Base-by-base conservation (phyloP, 805 yeast genomes). In the Saccharomycopsis javanensis region DNA sequence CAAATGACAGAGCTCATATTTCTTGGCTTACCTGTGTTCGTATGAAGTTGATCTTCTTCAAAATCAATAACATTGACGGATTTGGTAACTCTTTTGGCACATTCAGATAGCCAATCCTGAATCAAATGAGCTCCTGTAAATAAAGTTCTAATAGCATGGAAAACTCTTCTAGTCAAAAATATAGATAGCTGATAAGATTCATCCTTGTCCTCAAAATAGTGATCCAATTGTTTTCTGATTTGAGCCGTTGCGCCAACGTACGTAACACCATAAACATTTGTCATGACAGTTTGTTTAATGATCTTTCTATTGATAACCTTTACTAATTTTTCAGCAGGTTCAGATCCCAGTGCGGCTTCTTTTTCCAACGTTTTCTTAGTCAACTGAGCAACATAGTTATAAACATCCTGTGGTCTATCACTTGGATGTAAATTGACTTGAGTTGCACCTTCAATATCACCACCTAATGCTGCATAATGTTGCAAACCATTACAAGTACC, bases 251-350 rank as follows among this genome's bases (percentile, higher is more conserved):
- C 99, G 16, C 99, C 99, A 61, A 88, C 79, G 67, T 80, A 89
- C 0, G 99, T 92, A 11, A 92, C 99, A 65, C 99, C 99, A 68
- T 92, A 92, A 37, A 92, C 99, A 66, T 90, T 91, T 0, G 99
- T 92, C 99, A 92, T 92, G 27, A 92, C 98, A 0, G 99, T 89
- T 69, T 92, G 99, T 68, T 92, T 92, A 37, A 94, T 96, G 51
- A 94, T 85, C 67, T 92, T 92, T 64, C 99, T 79, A 18, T 84
- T 79, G 57, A 92, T 79, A 59, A 82, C 78, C 54, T 83, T 86
- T 57, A 78, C 74, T 45, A 86, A 71, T 37, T 62, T 54, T 10
- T 57, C 57, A 0, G 91, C 92, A 56, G 71, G 69, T 56, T 76
- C 77, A 23, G 28, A 33, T 8, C 83, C 86, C 1, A 72, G 70